Evolutionary conservation across 2,329 filamentous ascomycete species (phyloP), one percentile per base, ranked within the genome.

Genomic region (Knoxdaviesia capensis): DNA sequence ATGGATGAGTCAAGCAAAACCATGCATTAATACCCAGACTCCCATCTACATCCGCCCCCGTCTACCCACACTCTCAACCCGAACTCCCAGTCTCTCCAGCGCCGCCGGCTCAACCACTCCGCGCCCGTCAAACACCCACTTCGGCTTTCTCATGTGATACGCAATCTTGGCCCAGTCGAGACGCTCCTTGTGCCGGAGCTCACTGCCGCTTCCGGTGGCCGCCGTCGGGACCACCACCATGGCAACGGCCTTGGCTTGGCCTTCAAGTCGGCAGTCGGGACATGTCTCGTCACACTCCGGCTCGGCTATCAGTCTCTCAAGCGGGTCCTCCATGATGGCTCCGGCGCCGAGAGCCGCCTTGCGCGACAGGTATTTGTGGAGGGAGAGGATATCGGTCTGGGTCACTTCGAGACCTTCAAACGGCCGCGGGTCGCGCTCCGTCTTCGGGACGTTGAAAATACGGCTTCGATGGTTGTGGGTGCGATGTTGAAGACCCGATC

Each of bases 121-220:
- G 43, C 65, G 64, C n/a, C 69, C 69, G 45, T 73, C 68, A 54
- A 73, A 73, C 30, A 72, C 57, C 66, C 66, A 71, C 44, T 62
- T 64, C 7, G 69, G 68, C 55, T 66, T 64, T 40, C 58, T 59
- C 66, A 72, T 71, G 47, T 55, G 53, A 41, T 59, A 52, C 38
- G 65, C 58, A 37, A 72, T 65, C 53, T 56, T 61, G 43, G 56
- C 58, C 68, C 69, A 73, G 56, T 72, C 64, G 11, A 72, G 51
- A 34, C 54, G 58, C 52, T 65, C 64, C 53, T 63, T 67, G 42
- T 59, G 48, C 48, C 59, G 61, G 54, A 65, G 61, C 51, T 65
- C 63, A 41, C 56, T 57, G 41, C 61, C 61, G 50, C 63, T 62
- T 8, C 62, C 60, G 6, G 59, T 63, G 11, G 33, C 11, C 11